These are phyloP conservation scores for Eutrema heterophyllum DNA, from an alignment of 345 rosid species.

Conservation along the genomic window DNA sequence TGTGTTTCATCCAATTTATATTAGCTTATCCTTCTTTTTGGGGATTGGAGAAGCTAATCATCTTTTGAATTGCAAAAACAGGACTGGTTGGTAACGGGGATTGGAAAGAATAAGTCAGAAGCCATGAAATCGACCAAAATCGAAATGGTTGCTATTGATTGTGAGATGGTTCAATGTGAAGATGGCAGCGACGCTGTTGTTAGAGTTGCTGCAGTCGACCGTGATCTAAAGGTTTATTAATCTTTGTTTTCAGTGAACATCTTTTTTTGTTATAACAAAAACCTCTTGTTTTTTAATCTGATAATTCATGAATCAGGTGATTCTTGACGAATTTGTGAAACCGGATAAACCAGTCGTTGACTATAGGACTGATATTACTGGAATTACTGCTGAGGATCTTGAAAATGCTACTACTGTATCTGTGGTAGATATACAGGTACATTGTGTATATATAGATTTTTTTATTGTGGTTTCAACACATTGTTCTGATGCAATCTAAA, in stretches of 20 bases:
- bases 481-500: not conserved
- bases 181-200: constrained; percentile 90
- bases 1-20: not conserved
- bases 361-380: constrained; percentile 68
- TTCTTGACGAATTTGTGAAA: constrained; percentile 57
- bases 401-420: constrained; percentile 43
- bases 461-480: not conserved
- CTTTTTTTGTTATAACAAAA: not conserved
- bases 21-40: not conserved
- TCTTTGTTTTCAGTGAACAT: not conserved
- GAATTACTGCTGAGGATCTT: constrained; percentile 53
- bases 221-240: constrained; percentile 44
- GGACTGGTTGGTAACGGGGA: constrained; percentile 67
- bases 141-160: constrained; percentile 62
- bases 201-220: constrained; percentile 68
- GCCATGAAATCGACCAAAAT: constrained; percentile 24
- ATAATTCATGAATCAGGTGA: constrained; percentile 41
- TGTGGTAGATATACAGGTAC: constrained; percentile 46
- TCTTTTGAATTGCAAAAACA: constrained; percentile 16
- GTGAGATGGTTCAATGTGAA: constrained; percentile 93
- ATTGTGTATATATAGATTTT: not conserved
- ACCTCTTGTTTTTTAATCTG: not conserved
- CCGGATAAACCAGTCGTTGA: constrained; percentile 62
- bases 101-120: constrained; percentile 33
- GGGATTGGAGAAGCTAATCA: not conserved